Conservation (phyloP, 208 protist genomes). For the Trypanosoma caninum region DNA sequence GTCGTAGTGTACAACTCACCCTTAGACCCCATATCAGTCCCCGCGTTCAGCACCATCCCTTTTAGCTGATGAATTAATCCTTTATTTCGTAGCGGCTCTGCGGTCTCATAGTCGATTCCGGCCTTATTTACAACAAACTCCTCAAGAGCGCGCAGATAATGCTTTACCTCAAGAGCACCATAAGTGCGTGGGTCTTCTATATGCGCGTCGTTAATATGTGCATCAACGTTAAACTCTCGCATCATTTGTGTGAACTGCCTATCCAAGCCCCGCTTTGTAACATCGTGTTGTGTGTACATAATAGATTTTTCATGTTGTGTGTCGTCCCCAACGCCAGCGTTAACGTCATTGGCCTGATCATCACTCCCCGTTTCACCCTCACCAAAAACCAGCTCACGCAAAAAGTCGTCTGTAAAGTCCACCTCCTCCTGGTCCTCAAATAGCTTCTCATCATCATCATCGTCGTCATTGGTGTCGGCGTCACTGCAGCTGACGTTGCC, state of each 20-base stretch:
- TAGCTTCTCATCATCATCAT: conserved; percentile 60
- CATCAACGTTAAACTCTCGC: conserved; percentile 71
- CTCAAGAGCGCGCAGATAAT: conserved; percentile 78
- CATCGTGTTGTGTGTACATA: conserved; percentile 49
- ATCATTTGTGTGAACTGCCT: conserved; percentile 74
- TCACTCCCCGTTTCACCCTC: conserved; percentile 19
- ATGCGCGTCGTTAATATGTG: conserved; percentile 61
- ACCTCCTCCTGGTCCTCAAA: conserved; percentile 83
- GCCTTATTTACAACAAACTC: conserved; percentile 78
- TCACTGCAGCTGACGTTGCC: background rate
- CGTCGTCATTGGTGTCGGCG: conserved; percentile 16
- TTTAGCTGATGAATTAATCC: conserved; percentile 78
- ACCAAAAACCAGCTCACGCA: conserved; percentile 75
- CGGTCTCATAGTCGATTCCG: conserved; percentile 61
- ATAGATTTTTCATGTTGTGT: background rate
- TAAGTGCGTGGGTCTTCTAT: conserved; percentile 75
- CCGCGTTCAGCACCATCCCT: conserved; percentile 45
- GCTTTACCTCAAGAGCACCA: conserved; percentile 58
- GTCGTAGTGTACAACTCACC: conserved; percentile 69
- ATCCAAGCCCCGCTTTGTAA: conserved; percentile 44
- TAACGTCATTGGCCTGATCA: conserved; percentile 6
- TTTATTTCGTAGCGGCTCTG: conserved; percentile 72
- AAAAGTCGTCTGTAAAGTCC: conserved; percentile 82
- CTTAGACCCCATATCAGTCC: conserved; percentile 42
- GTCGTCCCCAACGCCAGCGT: conserved; percentile 3